Evolutionary conservation across 768 basidiomycete genomes (phyloP), one percentile per base, ranked within the genome.

Genomic region (Phaffia tasmanica): DNA sequence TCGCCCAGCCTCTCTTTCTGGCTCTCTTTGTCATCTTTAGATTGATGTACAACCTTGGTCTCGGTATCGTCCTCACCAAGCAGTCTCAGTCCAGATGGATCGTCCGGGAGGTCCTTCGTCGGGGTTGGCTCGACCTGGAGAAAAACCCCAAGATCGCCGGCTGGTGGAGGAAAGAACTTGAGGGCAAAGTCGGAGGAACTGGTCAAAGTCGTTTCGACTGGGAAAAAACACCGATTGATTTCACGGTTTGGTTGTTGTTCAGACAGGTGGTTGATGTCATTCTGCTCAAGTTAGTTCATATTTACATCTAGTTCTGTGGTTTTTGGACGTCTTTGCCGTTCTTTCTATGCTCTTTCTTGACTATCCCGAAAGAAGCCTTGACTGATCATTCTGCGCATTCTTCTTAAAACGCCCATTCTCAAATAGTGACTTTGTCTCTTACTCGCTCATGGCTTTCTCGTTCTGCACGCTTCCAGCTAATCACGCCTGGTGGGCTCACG

Each of bases 51-150:
- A 89, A 99, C 75, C 86, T 83, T 42, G 94, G 94, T 0, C 82
- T 99, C 56, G 95, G 92, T 0, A 95, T 87, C 85, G 83, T 97
- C 15, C 80, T 99, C 65, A 89, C 89, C 14, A 87, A 88, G 75
- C 95, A 99, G 78, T 94, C 90, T 80, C 93, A 94, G 79, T 85
- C 84, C 78, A 86, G 84, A 72, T 97, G 90, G 88, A 89, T 99
- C 71, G 91, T 95, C 55, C 80, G 83, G 35, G 83, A 86, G 71
- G 81, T 97, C 1, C 83, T 87, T 65, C 79, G 81, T 4, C 78
- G 84, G 27, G 94, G 89, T 3, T 97, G 92, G 93, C 82, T 99
- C n/a, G 91, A 98, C 74, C 60, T 69, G 42, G 79, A 80, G 70
- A 73, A 80, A 55, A 81, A 80, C 29, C 88, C 90, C 0, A 76